phyloP scores from a whole-genome alignment of 163 green algal species.

The Chlamydomonas reinhardtii region DNA sequence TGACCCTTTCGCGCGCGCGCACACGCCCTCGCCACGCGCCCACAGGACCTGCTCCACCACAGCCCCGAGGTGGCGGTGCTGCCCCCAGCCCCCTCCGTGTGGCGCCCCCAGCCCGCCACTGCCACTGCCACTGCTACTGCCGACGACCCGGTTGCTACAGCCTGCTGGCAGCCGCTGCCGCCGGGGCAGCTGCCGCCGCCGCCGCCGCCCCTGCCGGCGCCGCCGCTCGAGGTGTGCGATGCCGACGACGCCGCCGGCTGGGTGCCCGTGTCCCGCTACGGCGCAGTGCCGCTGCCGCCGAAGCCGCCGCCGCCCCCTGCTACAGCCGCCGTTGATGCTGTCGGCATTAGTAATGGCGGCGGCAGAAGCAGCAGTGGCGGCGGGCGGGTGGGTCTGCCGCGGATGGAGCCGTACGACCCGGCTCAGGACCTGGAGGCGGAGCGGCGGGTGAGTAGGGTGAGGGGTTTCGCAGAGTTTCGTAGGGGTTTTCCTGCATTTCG shows the following conservation, averaged over 20 bases:
- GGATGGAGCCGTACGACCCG: constrained; percentile 36
- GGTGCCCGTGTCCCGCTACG: too few species aligned
- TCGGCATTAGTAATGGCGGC: neutral
- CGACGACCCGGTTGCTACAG: neutral
- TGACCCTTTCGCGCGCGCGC: too few species aligned
- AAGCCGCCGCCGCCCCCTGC: neutral
- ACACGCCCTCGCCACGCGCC: neutral
- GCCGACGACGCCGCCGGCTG: too few species aligned
- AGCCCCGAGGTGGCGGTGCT: constrained; percentile 13
- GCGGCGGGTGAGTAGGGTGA: neutral
- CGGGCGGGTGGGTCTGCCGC: neutral
- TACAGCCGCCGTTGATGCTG: neutral
- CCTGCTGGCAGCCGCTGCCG: constrained; percentile 35
- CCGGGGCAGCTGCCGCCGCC: constrained; percentile 3
- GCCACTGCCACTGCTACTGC: neutral
- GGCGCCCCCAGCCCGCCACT: neutral
- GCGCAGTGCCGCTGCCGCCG: too few species aligned
- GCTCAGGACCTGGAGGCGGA: constrained; percentile 15
- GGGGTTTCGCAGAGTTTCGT: too few species aligned
- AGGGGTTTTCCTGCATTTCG: too few species aligned
- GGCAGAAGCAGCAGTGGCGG: neutral
- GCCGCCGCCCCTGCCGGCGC: neutral
- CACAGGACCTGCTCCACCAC: constrained; percentile 16
- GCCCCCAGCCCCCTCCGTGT: constrained; percentile 2
- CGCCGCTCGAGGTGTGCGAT: neutral